phyloP scores from a whole-genome alignment of 164 flowering plant genomes.

The Magnolia officinalis region DNA sequence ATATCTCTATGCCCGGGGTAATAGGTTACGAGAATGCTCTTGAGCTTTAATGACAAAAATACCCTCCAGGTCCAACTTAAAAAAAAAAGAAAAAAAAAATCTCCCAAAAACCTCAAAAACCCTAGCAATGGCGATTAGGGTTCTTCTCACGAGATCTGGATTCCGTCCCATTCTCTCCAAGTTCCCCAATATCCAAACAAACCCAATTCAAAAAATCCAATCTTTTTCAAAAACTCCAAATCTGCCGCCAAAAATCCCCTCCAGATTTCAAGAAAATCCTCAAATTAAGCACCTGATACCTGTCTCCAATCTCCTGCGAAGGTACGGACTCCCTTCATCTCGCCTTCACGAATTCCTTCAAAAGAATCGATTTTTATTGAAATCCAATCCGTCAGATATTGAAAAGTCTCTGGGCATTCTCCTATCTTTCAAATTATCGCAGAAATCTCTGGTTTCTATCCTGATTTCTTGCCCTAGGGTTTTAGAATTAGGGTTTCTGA shows the following conservation, averaged over 20 bases:
- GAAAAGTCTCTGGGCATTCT: constrained; percentile 51
- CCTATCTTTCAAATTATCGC: constrained; percentile 42
- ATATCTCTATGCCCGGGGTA: no score
- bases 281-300: constrained; percentile 30
- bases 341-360: constrained; percentile 37
- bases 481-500: constrained; percentile 47
- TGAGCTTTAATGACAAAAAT: no score
- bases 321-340: constrained; percentile 55
- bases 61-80: no score
- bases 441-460: constrained; percentile 40
- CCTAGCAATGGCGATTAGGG: constrained; percentile 19
- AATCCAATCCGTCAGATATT: constrained; percentile 26
- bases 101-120: not conserved
- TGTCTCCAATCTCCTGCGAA: constrained; percentile 47
- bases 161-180: not conserved
- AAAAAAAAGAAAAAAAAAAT: no score
- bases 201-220: constrained; percentile 7
- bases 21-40: no score
- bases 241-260: constrained; percentile 1
- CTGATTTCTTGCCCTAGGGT: constrained; percentile 52
- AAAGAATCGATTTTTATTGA: constrained; percentile 40
- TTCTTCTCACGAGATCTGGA: not conserved
- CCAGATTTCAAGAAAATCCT: constrained; percentile 16
- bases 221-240: constrained; percentile 10
- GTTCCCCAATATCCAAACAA: not conserved